Conservation (phyloP, 495 filamentous ascomycete species). For the Echria macrotheca region DNA sequence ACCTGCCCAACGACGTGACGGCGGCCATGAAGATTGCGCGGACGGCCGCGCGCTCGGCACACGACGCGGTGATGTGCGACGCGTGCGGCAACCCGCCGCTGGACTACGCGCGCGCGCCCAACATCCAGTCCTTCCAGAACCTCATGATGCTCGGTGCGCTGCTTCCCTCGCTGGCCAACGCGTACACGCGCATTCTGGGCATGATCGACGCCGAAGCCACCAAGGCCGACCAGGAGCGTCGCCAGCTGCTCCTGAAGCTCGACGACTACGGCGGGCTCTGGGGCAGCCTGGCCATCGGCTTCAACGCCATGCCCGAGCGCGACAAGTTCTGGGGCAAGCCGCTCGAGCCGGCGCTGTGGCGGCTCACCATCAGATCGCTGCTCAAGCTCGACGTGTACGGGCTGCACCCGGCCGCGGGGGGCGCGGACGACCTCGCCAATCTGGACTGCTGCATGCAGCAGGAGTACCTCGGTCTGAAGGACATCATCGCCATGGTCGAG, state of each 20-base stretch:
- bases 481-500: slow-evolving; percentile 47
- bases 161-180: slow-evolving; percentile 56
- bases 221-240: slow-evolving; percentile 31
- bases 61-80: slow-evolving; percentile 54
- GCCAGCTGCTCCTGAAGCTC: slow-evolving; percentile 39
- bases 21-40: slow-evolving; percentile 51
- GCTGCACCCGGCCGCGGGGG: too few relatives aligned
- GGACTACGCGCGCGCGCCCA: slow-evolving; percentile 15
- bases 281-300: slow-evolving; percentile 19
- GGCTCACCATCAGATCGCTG: slow-evolving; percentile 44
- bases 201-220: slow-evolving; percentile 41
- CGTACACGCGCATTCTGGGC: slow-evolving; percentile 45
- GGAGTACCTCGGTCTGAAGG: slow-evolving; percentile 38
- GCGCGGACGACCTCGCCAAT: not conserved
- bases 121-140: slow-evolving; percentile 50
- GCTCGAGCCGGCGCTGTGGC: slow-evolving; percentile 46
- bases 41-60: slow-evolving; percentile 50
- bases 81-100: slow-evolving; percentile 46
- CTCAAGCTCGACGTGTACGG: slow-evolving; percentile 50
- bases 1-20: slow-evolving; percentile 35
- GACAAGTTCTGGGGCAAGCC: slow-evolving; percentile 22
- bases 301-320: slow-evolving; percentile 17
- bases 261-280: slow-evolving; percentile 42
- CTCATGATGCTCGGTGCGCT: slow-evolving; percentile 63
- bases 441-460: slow-evolving; percentile 1